Evolutionary conservation across 805 yeast genomes (phyloP).

Genomic region (Kazachstania taianensis): DNA sequence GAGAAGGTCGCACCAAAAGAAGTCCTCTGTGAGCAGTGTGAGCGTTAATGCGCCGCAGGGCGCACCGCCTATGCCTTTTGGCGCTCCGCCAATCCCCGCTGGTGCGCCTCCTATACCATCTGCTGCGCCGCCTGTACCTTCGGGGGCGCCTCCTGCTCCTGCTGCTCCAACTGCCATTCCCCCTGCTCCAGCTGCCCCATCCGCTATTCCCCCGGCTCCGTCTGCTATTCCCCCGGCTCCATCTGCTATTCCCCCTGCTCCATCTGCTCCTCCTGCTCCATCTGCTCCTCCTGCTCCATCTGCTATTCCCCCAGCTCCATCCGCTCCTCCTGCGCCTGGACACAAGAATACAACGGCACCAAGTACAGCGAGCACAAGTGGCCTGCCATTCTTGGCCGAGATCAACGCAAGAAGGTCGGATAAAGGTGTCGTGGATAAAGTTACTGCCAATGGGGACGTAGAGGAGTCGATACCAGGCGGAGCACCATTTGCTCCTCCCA

Average conservation of each 20-base stretch:
- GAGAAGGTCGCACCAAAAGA: slow-evolving; percentile 10
- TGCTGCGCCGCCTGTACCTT: slow-evolving; percentile 19
- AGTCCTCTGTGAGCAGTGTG: slow-evolving; percentile 7
- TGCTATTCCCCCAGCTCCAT: slow-evolving; percentile 13
- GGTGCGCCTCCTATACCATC: slow-evolving; percentile 17
- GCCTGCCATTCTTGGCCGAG: slow-evolving; percentile 42
- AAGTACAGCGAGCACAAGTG: too few relatives aligned
- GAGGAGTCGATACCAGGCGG: too few relatives aligned
- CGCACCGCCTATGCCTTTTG: slow-evolving; percentile 23
- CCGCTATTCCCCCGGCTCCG: slow-evolving; percentile 19
- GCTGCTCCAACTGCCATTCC: slow-evolving; percentile 17
- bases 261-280: slow-evolving; percentile 12
- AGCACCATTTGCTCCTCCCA: not conserved
- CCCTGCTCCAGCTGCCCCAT: slow-evolving; percentile 17
- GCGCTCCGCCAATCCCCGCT: slow-evolving; percentile 12
- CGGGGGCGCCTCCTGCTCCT: slow-evolving; percentile 10
- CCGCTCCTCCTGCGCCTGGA: slow-evolving; percentile 16
- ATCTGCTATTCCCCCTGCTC: slow-evolving; percentile 16
- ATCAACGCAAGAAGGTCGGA: slow-evolving; percentile 45
- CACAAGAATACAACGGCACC: slow-evolving; percentile 8
- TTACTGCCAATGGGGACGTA: too few relatives aligned
- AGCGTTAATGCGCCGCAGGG: slow-evolving; percentile 18
- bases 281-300: slow-evolving; percentile 13
- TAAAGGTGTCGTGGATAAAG: slow-evolving; percentile 31
- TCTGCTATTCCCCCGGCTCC: slow-evolving; percentile 20